phyloP scores from a whole-genome alignment of 768 basidiomycete genomes.

The Leccinum ochraceum region DNA sequence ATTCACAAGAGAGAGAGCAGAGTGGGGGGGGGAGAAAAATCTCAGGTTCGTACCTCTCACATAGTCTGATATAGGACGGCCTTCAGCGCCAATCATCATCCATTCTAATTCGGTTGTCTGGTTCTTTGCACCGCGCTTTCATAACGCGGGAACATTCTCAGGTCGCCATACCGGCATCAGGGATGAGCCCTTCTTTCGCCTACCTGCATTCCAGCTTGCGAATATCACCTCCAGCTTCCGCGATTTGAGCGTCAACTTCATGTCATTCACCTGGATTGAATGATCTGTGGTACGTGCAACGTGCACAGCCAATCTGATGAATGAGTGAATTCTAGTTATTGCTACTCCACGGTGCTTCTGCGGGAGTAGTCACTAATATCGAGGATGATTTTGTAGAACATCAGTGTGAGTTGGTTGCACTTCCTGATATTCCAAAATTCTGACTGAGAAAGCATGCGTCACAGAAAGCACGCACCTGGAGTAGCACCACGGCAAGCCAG shows the following conservation, averaged over 20 bases:
- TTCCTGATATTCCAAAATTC: not conserved
- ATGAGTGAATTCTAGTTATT: not conserved
- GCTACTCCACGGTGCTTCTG: not conserved
- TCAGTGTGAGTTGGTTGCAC: not conserved
- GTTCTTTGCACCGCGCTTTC: not conserved
- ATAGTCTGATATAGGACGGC: not conserved
- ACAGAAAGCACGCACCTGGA: not conserved
- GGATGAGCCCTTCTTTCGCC: constrained; percentile 8
- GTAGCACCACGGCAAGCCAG: not conserved
- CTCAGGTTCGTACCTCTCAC: not conserved
- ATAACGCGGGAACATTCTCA: not conserved
- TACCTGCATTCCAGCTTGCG: constrained; percentile 2
- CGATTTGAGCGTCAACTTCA: not conserved
- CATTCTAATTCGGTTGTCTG: not conserved
- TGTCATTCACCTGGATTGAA: not conserved
- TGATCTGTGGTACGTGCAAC: not conserved
- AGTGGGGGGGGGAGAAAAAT: not conserved
- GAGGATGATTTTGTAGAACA: not conserved
- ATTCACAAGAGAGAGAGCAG: not conserved
- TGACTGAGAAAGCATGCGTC: not conserved
- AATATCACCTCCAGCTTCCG: not conserved
- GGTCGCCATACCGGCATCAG: not conserved
- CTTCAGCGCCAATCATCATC: not conserved
- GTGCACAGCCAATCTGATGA: not conserved
- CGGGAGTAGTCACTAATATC: not conserved